A percentile compares a stretch with the other conserved stretches of the same genome.
These are phyloP conservation scores for Arachis stenosperma DNA, from an alignment of 306 rosid genomes.

Conservation along the genomic window DNA sequence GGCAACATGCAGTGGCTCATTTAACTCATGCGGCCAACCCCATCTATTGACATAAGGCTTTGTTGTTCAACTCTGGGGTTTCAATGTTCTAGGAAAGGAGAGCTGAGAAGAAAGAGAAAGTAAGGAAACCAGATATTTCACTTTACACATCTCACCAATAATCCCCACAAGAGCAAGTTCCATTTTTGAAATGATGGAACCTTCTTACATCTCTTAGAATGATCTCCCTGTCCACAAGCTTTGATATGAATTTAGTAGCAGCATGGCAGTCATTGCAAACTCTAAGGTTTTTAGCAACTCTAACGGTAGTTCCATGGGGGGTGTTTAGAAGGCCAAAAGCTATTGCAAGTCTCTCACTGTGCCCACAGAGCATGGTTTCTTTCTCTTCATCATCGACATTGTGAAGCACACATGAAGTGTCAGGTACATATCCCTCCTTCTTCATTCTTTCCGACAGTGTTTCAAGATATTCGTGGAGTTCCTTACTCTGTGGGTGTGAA, in stretches of 20 bases:
- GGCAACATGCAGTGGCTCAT: too few species aligned
- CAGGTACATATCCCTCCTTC: slow-evolving; percentile 86
- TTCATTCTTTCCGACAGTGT: slow-evolving; percentile 67
- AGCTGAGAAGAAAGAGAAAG: not conserved
- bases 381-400: slow-evolving; percentile 81
- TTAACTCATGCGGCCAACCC: too few species aligned
- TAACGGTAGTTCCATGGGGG: slow-evolving; percentile 75
- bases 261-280: slow-evolving; percentile 89
- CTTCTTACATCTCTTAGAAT: slow-evolving; percentile 91
- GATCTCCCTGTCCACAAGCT: slow-evolving; percentile 72
- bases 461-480: slow-evolving; percentile 69
- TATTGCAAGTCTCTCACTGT: slow-evolving; percentile 91
- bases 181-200: slow-evolving; percentile 90
- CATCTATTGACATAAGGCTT: too few species aligned
- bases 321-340: slow-evolving; percentile 89
- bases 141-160: slow-evolving; percentile 60
- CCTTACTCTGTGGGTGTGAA: slow-evolving; percentile 72
- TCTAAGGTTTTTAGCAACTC: slow-evolving; percentile 91
- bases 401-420: slow-evolving; percentile 88
- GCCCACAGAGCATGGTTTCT: slow-evolving; percentile 83
- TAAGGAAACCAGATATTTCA: not conserved
- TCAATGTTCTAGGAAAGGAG: not conserved
- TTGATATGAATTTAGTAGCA: slow-evolving; percentile 78
- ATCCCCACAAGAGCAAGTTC: slow-evolving; percentile 90
- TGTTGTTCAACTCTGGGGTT: not conserved